Evolutionary conservation across 2,329 filamentous ascomycete species (phyloP).

Genomic region (Colletotrichum tofieldiae): DNA sequence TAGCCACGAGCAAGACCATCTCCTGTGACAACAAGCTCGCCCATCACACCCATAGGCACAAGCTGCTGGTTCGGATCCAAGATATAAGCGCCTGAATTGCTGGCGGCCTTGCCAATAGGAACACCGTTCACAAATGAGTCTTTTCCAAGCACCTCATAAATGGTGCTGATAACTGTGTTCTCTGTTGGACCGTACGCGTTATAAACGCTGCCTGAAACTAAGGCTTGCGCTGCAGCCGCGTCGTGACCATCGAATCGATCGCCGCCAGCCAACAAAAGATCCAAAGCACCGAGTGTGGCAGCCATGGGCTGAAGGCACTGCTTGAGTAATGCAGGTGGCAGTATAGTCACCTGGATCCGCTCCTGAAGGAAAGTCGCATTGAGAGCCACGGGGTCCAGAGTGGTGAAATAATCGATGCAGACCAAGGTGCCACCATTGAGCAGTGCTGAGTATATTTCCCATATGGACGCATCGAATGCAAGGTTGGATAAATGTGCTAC

Average conservation of each 20-base stretch:
- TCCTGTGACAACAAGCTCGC: slow-evolving; percentile 50
- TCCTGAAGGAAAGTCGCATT: slow-evolving; percentile 46
- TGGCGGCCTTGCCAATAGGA: slow-evolving; percentile 44
- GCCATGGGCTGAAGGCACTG: slow-evolving; percentile 50
- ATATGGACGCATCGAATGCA: slow-evolving; percentile 44
- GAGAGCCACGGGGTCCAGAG: slow-evolving; percentile 38
- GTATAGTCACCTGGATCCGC: slow-evolving; percentile 54
- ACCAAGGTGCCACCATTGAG: slow-evolving; percentile 45
- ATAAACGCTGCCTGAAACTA: slow-evolving; percentile 4
- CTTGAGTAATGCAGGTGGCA: slow-evolving; percentile 41
- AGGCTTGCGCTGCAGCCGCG: neutral
- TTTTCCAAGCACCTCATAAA: slow-evolving; percentile 30
- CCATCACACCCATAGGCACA: slow-evolving; percentile 48
- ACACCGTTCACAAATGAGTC: slow-evolving; percentile 41
- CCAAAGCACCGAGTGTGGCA: slow-evolving; percentile 50
- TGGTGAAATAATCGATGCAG: slow-evolving; percentile 44
- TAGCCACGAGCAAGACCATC: slow-evolving; percentile 48
- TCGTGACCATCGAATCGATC: slow-evolving; percentile 45
- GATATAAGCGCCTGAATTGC: slow-evolving; percentile 45
- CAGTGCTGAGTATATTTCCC: slow-evolving; percentile 44
- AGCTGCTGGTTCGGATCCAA: slow-evolving; percentile 46
- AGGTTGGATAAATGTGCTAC: slow-evolving; percentile 38
- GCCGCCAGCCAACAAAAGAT: slow-evolving; percentile 55
- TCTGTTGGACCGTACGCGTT: slow-evolving; percentile 45
- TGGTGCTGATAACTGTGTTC: slow-evolving; percentile 41